A percentile compares a stretch with the other conserved stretches of the same genome.
phyloP scores from a whole-genome alignment of 495 filamentous ascomycete genomes.

The Filosporella fistucella region DNA sequence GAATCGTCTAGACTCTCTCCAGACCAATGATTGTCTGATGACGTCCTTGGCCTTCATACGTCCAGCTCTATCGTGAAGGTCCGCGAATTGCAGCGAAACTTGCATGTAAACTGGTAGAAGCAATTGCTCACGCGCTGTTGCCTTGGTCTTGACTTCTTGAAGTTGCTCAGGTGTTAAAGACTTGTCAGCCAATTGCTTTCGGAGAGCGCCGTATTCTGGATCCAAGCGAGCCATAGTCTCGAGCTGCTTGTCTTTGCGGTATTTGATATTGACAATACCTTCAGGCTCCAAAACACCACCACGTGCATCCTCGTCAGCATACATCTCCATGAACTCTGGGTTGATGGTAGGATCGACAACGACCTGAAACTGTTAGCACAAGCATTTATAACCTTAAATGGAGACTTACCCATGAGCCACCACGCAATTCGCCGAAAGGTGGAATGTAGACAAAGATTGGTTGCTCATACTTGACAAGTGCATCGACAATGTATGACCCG shows the following conservation, averaged over 20 bases:
- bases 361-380: constrained; percentile 45
- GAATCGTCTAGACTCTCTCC: constrained; percentile 91
- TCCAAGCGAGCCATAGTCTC: constrained; percentile 97
- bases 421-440: constrained; percentile 92
- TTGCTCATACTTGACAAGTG: constrained; percentile 96
- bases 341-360: constrained; percentile 99
- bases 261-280: constrained; percentile 98
- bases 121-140: constrained; percentile 81
- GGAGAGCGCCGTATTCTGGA: constrained; percentile 73
- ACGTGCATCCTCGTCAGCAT: constrained; percentile 91
- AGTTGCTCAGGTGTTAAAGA: constrained; percentile 67
- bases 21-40: constrained; percentile 78
- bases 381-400: neutral
- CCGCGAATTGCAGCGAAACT: constrained; percentile 90
- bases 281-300: constrained; percentile 97
- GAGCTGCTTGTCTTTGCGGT: constrained; percentile 92
- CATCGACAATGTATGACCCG: constrained; percentile 97
- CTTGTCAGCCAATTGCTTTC: constrained; percentile 66
- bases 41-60: constrained; percentile 97
- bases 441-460: constrained; percentile 99
- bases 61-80: constrained; percentile 94
- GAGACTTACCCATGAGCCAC: constrained; percentile 83
- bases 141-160: constrained; percentile 74
- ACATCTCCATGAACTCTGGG: constrained; percentile 97
- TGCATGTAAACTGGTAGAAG: constrained; percentile 91